Conservation (phyloP, 1,284 basidiomycete species). For the Pascua guehoae region DNA sequence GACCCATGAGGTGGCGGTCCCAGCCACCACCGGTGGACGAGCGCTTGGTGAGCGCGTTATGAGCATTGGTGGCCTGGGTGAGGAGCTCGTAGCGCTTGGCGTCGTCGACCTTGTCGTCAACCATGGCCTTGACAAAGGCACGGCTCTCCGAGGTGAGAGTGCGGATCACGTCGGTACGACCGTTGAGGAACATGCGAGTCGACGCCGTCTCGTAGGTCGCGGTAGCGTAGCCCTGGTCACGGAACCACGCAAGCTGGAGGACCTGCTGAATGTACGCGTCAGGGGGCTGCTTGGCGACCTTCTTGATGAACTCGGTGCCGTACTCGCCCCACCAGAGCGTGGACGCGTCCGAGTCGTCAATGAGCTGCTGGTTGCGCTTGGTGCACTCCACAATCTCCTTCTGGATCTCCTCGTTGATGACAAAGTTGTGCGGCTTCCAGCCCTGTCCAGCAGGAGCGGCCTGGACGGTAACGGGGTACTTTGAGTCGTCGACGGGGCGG, state of each 20-base stretch:
- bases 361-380: slow-evolving; percentile 59
- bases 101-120: slow-evolving; percentile 52
- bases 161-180: slow-evolving; percentile 89
- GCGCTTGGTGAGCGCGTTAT: slow-evolving; percentile 71
- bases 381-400: slow-evolving; percentile 63
- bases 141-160: slow-evolving; percentile 72
- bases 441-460: slow-evolving; percentile 35
- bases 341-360: slow-evolving; percentile 77
- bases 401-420: slow-evolving; percentile 61
- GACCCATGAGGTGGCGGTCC: slow-evolving; percentile 86
- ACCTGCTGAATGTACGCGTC: slow-evolving; percentile 93
- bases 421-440: slow-evolving; percentile 74
- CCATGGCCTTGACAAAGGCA: slow-evolving; percentile 74
- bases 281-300: slow-evolving; percentile 70
- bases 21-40: slow-evolving; percentile 81
- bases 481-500: slow-evolving; percentile 58
- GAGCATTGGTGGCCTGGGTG: slow-evolving; percentile 65
- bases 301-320: slow-evolving; percentile 88
- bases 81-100: slow-evolving; percentile 58
- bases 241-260: slow-evolving; percentile 88
- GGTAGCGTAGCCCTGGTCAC: slow-evolving; percentile 69
- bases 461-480: slow-evolving; percentile 33
- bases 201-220: slow-evolving; percentile 94
- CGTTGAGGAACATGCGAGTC: slow-evolving; percentile 84
- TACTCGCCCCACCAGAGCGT: slow-evolving; percentile 82